A percentile compares a stretch with the other conserved stretches of the same genome.
phyloP scores from a whole-genome alignment of 2,329 filamentous ascomycete species.

The Ophiosphaerella korrae region DNA sequence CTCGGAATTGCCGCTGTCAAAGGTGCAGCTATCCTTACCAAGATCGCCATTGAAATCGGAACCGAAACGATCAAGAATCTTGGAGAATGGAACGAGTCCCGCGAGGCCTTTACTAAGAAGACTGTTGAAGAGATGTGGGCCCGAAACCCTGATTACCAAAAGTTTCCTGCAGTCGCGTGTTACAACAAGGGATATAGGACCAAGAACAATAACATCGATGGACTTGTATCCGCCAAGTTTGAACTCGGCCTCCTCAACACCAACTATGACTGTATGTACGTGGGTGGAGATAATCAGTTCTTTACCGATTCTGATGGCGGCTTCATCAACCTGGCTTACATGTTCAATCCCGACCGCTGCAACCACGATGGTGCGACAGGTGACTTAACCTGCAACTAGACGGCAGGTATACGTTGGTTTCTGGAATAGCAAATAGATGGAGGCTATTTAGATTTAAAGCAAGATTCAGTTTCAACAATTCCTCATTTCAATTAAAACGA shows the following conservation, averaged over 20 bases:
- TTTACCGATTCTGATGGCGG: background rate
- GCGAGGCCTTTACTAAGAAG: slow-evolving; percentile 6
- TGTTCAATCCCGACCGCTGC: background rate
- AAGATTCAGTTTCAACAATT: too few species aligned
- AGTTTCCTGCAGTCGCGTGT: background rate
- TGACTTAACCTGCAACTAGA: slow-evolving; percentile 1
- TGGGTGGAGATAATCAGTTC: background rate
- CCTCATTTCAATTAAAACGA: too few species aligned
- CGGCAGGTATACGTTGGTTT: too few species aligned
- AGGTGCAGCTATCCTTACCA: too few species aligned
- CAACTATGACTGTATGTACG: slow-evolving; percentile 5
- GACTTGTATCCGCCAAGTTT: slow-evolving; percentile 1
- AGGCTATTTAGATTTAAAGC: too few species aligned
- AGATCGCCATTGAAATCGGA: too few species aligned
- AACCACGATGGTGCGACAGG: background rate
- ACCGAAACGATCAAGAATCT: background rate
- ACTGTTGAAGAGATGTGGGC: background rate
- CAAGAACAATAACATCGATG: slow-evolving; percentile 1
- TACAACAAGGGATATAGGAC: slow-evolving; percentile 3
- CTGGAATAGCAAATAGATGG: too few species aligned
- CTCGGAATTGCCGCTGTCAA: too few species aligned
- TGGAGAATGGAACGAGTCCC: slow-evolving; percentile 3
- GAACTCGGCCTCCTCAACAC: background rate
- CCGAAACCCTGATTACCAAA: background rate
- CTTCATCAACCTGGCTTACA: background rate